Evolutionary conservation across 768 basidiomycete species (phyloP).

Genomic region (Ramaria rubella): DNA sequence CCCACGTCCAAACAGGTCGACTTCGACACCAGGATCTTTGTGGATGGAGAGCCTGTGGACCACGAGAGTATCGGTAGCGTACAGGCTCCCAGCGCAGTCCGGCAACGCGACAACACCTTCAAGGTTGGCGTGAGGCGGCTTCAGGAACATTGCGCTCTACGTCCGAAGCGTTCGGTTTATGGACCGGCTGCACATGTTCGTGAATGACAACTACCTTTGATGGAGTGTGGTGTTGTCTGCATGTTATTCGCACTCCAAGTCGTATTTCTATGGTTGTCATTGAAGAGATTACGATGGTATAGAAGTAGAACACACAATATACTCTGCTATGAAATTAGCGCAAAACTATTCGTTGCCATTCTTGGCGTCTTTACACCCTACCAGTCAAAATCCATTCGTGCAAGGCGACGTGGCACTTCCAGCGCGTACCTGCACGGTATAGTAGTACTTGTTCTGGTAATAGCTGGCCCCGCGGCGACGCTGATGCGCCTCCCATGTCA

Average conservation of each 20-base stretch:
- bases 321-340: neutral
- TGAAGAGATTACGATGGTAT: no score
- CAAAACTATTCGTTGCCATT: neutral
- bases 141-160: neutral
- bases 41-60: conserved; percentile 72
- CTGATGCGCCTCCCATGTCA: neutral
- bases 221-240: neutral
- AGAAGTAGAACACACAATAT: no score
- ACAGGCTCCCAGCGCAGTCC: neutral
- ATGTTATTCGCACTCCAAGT: no score
- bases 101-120: neutral
- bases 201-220: neutral
- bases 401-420: no score
- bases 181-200: neutral
- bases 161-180: neutral
- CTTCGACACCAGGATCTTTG: conserved; percentile 68
- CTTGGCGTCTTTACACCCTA: no score
- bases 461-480: neutral
- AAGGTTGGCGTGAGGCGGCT: neutral
- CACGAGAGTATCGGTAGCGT: conserved; percentile 35
- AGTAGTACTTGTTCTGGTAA: no score
- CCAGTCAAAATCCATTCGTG: no score
- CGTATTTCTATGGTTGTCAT: no score
- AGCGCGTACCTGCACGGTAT: no score
- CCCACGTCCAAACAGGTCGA: conserved; percentile 32